Evolutionary conservation across 2,329 filamentous ascomycete species (phyloP), one percentile per base, ranked within the genome.

Genomic region (Rhynchosporium graminicola): DNA sequence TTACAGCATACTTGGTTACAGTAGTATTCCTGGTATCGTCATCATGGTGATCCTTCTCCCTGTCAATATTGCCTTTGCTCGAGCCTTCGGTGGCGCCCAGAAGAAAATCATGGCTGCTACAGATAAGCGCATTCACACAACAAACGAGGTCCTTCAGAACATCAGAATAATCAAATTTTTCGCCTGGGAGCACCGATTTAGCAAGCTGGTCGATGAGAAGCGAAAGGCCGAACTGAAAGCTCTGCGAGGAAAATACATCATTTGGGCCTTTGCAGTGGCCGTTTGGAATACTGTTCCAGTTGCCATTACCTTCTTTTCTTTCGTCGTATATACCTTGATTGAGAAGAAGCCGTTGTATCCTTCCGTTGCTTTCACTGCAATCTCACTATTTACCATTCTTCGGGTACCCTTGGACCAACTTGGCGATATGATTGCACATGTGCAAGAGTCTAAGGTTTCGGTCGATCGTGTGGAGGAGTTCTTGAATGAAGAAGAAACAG

Each of bases 161-260:
- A 98, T 99, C 68, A 87, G 95, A 57, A 97, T 99, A 74, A 98
- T 99, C 84, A 99, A 99, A 75, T 99, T 95, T 76, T 99, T 99
- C 74, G 94, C 95, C 0, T 99, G 95, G 95, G 95, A 99, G 76
- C 87, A 92, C 70, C 89, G 94, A 2, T 99, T 97, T 74, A 86
- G 90, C 62, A 84, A 86, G 28, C 87, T 91, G 60, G 92, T 99
- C 40, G 90, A 96, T 64, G 94, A 97, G 75, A 97, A 97, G 78
- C 87, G 95, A 65, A 81, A 82, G 48, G 80, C 80, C 3, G 95
- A 99, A 75, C 82, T 99, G 57, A 87, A 84, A 70, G 86, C 91
- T 38, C 77, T 99, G 60, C 88, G 92, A 62, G 85, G 84, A 45
- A 86, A 94, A 64, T 99, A 96, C 77, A 86, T 97, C 67, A 81